Conservation (phyloP, 1,284 basidiomycete species). For the Bothia castanella region DNA sequence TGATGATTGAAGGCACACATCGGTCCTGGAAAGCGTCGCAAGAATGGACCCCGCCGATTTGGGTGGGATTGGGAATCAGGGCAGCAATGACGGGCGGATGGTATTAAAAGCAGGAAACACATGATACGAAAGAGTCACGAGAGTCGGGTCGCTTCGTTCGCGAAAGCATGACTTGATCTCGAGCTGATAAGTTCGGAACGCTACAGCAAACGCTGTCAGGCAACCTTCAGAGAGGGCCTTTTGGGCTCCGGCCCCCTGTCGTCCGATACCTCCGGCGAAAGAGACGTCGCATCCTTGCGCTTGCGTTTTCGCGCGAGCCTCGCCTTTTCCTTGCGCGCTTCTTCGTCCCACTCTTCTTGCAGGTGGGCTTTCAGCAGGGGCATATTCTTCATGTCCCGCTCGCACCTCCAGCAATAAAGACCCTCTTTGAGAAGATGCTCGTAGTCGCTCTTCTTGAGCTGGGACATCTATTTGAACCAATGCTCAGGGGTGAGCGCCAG, state of each 20-base stretch:
- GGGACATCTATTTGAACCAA: conserved; percentile 43
- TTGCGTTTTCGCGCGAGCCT: conserved; percentile 39
- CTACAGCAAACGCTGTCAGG: conserved; percentile 7
- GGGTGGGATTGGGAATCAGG: neutral
- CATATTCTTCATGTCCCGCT: conserved; percentile 62
- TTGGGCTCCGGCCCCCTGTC: conserved; percentile 18
- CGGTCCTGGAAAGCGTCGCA: neutral
- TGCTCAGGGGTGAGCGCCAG: neutral
- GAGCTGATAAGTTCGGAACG: neutral
- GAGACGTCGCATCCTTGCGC: conserved; percentile 14
- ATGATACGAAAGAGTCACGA: neutral
- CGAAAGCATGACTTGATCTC: neutral
- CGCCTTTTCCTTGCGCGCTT: conserved; percentile 38
- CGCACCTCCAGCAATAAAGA: conserved; percentile 70
- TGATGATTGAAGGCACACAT: conserved; percentile 4
- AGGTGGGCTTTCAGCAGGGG: conserved; percentile 75
- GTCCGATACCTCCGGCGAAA: neutral
- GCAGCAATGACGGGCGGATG: neutral
- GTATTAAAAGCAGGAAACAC: conserved; percentile 7
- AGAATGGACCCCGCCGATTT: conserved; percentile 9
- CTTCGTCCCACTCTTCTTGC: conserved; percentile 55
- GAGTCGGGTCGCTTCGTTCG: too few relatives aligned
- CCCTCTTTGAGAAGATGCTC: conserved; percentile 65
- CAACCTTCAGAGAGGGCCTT: conserved; percentile 3
- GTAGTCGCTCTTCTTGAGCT: conserved; percentile 50